Evolutionary conservation across 257 asterid genomes (phyloP).

Genomic region (Marsdenia floribunda): DNA sequence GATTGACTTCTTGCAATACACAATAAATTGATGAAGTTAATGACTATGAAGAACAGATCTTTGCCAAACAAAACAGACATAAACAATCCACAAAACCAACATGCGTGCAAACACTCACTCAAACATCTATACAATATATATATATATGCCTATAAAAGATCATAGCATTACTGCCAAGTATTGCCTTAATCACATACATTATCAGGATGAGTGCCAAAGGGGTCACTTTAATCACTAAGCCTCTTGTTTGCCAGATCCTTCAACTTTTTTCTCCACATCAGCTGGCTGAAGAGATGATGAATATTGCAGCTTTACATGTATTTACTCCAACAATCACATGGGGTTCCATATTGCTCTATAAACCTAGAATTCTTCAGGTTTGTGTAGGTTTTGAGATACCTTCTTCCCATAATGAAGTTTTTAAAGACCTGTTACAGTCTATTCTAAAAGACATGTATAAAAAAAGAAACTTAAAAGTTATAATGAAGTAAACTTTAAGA

Average conservation of each 20-base stretch:
- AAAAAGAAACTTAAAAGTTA: not conserved
- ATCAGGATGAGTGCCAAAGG: conserved; percentile 31
- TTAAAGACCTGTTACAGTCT: not conserved
- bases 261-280: conserved; percentile 56
- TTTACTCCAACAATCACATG: conserved; percentile 79
- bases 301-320: conserved; percentile 62
- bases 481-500: not conserved
- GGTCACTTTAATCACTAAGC: conserved; percentile 45
- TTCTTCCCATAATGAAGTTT: not conserved
- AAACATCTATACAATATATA: not conserved
- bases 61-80: not conserved
- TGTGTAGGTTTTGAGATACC: not conserved
- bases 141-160: not conserved
- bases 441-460: not conserved
- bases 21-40: not conserved
- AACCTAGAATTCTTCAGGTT: conserved; percentile 35
- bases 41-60: not conserved
- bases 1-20: not conserved
- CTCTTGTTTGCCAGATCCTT: conserved; percentile 73
- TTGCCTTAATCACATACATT: conserved; percentile 32
- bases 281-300: conserved; percentile 54
- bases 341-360: conserved; percentile 70
- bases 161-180: conserved; percentile 28
- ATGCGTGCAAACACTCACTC: no score
- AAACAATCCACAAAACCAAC: no score